phyloP scores from a whole-genome alignment of 2,329 filamentous ascomycete genomes.

The Alternaria metachromatica region DNA sequence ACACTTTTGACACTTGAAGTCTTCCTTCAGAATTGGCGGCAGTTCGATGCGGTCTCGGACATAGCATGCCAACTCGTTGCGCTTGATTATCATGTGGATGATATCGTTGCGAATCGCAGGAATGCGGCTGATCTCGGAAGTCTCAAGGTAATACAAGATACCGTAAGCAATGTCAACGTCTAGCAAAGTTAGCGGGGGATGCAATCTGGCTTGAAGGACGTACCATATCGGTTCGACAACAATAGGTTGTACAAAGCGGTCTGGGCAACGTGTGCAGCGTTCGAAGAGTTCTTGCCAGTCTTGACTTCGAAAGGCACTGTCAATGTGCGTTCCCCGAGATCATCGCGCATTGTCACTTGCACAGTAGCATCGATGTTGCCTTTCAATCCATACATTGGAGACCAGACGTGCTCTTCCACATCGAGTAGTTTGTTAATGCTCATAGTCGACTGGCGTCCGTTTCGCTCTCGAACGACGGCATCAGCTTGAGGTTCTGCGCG shows the following conservation, averaged over 20 bases:
- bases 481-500: constrained; percentile 71
- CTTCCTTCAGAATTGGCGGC: constrained; percentile 83
- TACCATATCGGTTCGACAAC: constrained; percentile 86
- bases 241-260: constrained; percentile 93
- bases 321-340: constrained; percentile 69
- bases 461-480: constrained; percentile 79
- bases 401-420: constrained; percentile 98
- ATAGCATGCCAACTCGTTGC: constrained; percentile 86
- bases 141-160: constrained; percentile 94
- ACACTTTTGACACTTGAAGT: constrained; percentile 82
- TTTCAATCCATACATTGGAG: constrained; percentile 94
- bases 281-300: constrained; percentile 82
- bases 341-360: constrained; percentile 80
- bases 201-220: constrained; percentile 18
- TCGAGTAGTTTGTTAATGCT: constrained; percentile 93
- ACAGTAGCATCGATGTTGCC: constrained; percentile 98
- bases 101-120: constrained; percentile 86
- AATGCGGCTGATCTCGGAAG: constrained; percentile 82
- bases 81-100: constrained; percentile 94
- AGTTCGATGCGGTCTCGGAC: constrained; percentile 82
- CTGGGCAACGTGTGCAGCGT: constrained; percentile 84
- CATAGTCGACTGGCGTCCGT: constrained; percentile 77
- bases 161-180: constrained; percentile 91
- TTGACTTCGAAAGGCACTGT: constrained; percentile 96
- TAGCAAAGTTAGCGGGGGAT: constrained; percentile 35